phyloP scores from a whole-genome alignment of 495 filamentous ascomycete species.

The Penicillium taxi region DNA sequence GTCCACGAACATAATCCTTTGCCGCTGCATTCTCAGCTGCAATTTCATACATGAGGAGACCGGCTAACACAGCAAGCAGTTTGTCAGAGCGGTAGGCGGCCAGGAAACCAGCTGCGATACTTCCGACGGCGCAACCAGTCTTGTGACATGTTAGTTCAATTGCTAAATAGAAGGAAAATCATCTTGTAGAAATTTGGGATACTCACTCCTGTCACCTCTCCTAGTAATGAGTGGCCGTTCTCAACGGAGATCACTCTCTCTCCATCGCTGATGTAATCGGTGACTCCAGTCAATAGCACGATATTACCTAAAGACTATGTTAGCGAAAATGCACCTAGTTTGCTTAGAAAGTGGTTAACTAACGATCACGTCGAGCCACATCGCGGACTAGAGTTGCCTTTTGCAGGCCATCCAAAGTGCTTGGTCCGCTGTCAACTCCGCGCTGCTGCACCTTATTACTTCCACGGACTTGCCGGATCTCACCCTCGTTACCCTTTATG shows the following conservation, averaged over 20 bases:
- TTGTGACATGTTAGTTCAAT: conserved; percentile 10
- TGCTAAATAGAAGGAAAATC: background rate
- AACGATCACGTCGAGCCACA: conserved; percentile 56
- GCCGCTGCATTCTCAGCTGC: conserved; percentile 66
- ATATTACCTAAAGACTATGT: conserved; percentile 42
- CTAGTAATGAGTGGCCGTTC: conserved; percentile 73
- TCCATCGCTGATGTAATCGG: conserved; percentile 76
- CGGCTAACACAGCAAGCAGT: conserved; percentile 62
- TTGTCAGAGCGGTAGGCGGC: conserved; percentile 53
- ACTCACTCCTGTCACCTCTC: conserved; percentile 67
- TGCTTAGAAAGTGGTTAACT: conserved; percentile 5
- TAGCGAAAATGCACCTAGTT: background rate
- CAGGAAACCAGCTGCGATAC: conserved; percentile 66
- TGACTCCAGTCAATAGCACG: conserved; percentile 76
- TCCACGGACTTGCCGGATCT: conserved; percentile 66
- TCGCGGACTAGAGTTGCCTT: conserved; percentile 54
- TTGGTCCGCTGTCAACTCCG: conserved; percentile 76
- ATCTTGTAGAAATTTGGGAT: background rate
- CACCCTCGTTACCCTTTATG: conserved; percentile 92
- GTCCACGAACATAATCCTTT: conserved; percentile 60
- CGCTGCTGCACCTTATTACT: conserved; percentile 55
- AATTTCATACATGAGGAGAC: conserved; percentile 72
- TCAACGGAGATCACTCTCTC: conserved; percentile 52
- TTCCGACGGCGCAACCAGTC: conserved; percentile 81
- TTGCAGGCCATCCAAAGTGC: conserved; percentile 43